Conservation (phyloP, 257 asterid species). For the Petrea volubilis region DNA sequence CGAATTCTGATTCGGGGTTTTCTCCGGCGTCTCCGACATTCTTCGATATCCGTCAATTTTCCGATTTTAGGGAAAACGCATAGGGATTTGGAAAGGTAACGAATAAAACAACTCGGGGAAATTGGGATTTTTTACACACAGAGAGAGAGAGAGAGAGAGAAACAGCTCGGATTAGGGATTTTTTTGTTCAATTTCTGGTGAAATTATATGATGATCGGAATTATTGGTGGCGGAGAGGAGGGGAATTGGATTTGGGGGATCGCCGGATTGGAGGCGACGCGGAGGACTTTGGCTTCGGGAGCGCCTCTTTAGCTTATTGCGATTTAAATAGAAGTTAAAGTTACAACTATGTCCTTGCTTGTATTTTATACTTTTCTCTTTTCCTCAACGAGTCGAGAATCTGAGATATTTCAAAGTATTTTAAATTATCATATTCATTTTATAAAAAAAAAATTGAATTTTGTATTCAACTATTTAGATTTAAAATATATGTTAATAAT, state of each 20-base stretch:
- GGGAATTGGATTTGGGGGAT: background rate
- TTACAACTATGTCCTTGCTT: background rate
- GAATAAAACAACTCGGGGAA: background rate
- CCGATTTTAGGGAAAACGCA: constrained; percentile 1
- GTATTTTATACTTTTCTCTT: no score
- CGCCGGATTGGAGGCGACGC: constrained; percentile 10
- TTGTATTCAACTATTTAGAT: no score
- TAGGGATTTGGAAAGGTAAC: background rate
- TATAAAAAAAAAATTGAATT: no score
- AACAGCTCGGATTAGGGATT: constrained; percentile 39
- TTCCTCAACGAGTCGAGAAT: no score
- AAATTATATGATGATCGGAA: constrained; percentile 6
- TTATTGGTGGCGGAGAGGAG: background rate
- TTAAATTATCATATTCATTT: no score
- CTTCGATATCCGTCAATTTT: background rate
- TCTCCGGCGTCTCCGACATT: constrained; percentile 41
- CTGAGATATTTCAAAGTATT: no score
- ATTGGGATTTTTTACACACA: background rate
- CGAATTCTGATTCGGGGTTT: constrained; percentile 26
- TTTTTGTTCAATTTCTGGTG: constrained; percentile 10
- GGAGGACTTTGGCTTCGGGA: background rate
- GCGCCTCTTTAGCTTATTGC: background rate
- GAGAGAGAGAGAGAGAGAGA: constrained; percentile 23
- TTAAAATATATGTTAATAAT: no score
- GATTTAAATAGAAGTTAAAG: background rate